Conservation (phyloP, 495 filamentous ascomycete species). For the Neurospora discreta region DNA sequence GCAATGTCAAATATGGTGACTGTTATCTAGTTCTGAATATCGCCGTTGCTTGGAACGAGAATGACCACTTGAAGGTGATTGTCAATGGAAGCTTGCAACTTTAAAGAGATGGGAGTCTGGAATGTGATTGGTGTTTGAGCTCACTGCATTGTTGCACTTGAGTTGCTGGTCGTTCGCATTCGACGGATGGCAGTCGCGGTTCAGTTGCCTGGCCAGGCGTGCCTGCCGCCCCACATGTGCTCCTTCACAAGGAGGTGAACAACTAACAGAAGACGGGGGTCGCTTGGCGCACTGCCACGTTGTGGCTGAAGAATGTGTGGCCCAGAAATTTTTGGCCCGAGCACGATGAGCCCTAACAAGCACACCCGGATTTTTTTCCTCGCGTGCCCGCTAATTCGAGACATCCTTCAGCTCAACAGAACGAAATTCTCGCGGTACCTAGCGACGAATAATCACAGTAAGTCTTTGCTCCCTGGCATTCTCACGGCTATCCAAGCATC, state of each 20-base stretch:
- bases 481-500: background rate
- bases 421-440: constrained; percentile 19
- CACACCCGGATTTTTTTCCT: constrained; percentile 24
- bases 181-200: background rate
- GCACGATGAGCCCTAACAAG: constrained; percentile 26
- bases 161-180: background rate
- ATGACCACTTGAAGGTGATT: background rate
- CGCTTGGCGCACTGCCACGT: background rate
- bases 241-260: background rate
- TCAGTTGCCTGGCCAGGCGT: background rate
- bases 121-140: background rate
- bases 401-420: constrained; percentile 19
- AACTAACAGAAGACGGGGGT: background rate
- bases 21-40: background rate
- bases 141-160: background rate
- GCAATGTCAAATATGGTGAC: background rate
- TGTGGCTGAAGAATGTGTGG: background rate
- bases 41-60: background rate
- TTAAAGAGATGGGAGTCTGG: background rate
- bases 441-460: constrained; percentile 32
- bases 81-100: background rate
- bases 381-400: constrained; percentile 22
- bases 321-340: constrained; percentile 9
- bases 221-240: background rate
- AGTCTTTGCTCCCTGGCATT: constrained; percentile 10